Evolutionary conservation across 345 rosid genomes (phyloP), one percentile per base, ranked within the genome.

Genomic region (Eutrema heterophyllum): DNA sequence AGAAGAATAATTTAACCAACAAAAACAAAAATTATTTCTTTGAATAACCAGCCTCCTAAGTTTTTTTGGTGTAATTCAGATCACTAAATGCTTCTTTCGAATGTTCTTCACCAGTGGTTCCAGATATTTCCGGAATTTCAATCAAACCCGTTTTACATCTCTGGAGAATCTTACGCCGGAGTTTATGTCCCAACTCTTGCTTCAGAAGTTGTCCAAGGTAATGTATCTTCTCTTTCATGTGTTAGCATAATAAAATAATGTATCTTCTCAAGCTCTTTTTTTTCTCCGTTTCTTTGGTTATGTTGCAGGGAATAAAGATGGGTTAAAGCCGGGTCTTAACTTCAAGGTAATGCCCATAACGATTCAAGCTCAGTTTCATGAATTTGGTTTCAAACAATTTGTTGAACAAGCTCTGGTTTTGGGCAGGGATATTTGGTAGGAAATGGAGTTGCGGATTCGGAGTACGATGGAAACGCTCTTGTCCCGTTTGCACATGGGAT

Each of bases 81-180:
- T 56, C 18, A 29, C 63, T 50, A 32, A 75, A 27, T 51, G 68
- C 13, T 36, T 69, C 3, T 46, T 24, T 21, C 0, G 5, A 39
- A 53, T 62, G 38, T 53, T 43, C 13, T n/a, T 50, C 55, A 41
- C n/a, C 80, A 94, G 95, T 94, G 98, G 98, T 91, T 94, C 69
- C 75, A 89, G 68, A 79, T 89, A 39, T 91, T 80, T 78, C 82
- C 95, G 0, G 97, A 89, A 81, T 89, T 89, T 74, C 92, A 88
- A 33, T 50, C 86, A 6, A 91, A 93, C 76, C 95, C 97, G 2
- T 84, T 94, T 69, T 94, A 81, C 73, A 82, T 94, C 73, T 54
- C 98, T 9, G 98, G 98, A 62, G 98, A 91, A 87, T 94, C 98
- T 3, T 94, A 94, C 71, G 96, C 98, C 9, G 97, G 97, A 68